Base-by-base conservation (phyloP, 1,284 basidiomycete species). In the Ganoderma meredithae region DNA sequence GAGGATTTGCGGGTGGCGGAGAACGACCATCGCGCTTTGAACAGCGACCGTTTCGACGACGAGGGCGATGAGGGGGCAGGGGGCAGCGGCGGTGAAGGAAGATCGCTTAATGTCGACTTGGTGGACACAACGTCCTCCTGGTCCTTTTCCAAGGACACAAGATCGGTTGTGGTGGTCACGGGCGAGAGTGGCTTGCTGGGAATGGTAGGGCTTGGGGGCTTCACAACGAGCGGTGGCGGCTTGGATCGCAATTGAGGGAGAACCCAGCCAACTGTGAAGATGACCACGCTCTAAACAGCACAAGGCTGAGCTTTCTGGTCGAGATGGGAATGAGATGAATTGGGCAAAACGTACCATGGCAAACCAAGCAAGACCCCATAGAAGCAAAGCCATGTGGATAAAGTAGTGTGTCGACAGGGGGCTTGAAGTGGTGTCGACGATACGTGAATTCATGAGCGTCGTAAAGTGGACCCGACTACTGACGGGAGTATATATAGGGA, bases 11-110 rank as follows among this genome's bases (percentile, higher is more conserved):
- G 52, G 52, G 52, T 22, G 52, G 60, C 47, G 17, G 66, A 22
- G 15, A 72, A 47, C 25, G 71, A 72, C 71, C 71, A 72, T 41
- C 56, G 67, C 40, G 58, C 53, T 65, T 64, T 72, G 56, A 58
- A 52, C 19, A 63, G 33, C 6, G 65, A 39, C 47, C 56, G 66
- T 3, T 63, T 62, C 15, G 65, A 62, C 12, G 65, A 47, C 2
- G 61, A 33, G 12, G 55, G n/a, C 15, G 36, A 44, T 36, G 66
- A 53, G 12, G 43, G 25, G 5, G 27, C 13, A 19, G 36, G 9
- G 1, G 22, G 2, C 3, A 22, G 47, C 10, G 47, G 47, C 25
- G 22, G 47, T 22, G 47, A 49, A 25, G 7, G 56, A 1, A n/a
- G 33, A 3, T 67, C 56, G 25, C 55, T 63, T 17, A 41, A 17